Evolutionary conservation across 2,329 filamentous ascomycete genomes (phyloP).

Genomic region (Rosellinia necatrix): DNA sequence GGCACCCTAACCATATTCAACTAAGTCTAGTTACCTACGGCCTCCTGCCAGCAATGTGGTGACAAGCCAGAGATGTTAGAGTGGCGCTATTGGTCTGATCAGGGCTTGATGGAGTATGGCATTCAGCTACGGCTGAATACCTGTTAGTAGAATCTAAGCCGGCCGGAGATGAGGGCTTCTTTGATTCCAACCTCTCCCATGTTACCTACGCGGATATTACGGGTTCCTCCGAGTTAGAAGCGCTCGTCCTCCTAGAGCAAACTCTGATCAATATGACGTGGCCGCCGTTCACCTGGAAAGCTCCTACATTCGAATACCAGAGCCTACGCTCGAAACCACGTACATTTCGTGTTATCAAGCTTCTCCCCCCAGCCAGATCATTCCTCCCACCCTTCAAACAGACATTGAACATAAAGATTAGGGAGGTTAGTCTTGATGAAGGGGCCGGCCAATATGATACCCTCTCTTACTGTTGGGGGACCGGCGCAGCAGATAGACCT

Average conservation of each 20-base stretch:
- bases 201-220: background rate
- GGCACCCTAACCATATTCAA: too few species aligned
- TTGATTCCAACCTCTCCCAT: background rate
- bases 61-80: too few species aligned
- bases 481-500: conserved; percentile 30
- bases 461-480: conserved; percentile 42
- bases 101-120: too few species aligned
- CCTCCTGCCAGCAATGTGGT: too few species aligned
- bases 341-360: conserved; percentile 35
- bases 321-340: conserved; percentile 13
- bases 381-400: conserved; percentile 28
- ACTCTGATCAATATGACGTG: conserved; percentile 3
- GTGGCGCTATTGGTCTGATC: too few species aligned
- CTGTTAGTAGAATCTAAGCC: background rate
- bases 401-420: conserved; percentile 37
- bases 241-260: background rate
- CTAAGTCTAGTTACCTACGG: too few species aligned
- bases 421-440: conserved; percentile 32
- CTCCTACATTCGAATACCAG: conserved; percentile 13
- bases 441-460: conserved; percentile 33
- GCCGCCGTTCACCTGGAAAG: background rate
- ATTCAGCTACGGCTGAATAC: too few species aligned
- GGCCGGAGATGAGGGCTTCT: background rate
- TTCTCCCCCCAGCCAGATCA: conserved; percentile 29
- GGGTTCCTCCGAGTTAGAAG: background rate